Percentiles rank a stretch among this genome's conserved stretches.
These are phyloP conservation scores for Aspergillus transmontanensis DNA, from an alignment of 2,329 filamentous ascomycete genomes.

Conservation along the genomic window DNA sequence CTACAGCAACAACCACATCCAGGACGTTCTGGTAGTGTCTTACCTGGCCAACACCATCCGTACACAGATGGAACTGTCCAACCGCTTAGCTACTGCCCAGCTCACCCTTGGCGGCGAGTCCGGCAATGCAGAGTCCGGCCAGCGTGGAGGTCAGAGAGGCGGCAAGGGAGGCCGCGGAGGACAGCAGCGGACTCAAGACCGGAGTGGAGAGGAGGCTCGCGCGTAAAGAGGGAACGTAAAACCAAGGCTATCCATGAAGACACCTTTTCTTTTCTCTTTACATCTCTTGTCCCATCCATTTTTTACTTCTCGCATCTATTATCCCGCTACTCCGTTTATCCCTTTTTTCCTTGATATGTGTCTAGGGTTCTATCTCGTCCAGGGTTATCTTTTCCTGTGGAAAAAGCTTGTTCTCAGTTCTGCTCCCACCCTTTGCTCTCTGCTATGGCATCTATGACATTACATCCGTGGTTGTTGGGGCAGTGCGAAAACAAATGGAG, in stretches of 20 bases:
- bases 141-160: conserved; percentile 40
- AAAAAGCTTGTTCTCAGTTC: conserved; percentile 14
- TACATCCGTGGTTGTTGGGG: conserved; percentile 6
- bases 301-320: conserved; percentile 16
- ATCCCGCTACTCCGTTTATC: conserved; percentile 10
- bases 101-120: conserved; percentile 59
- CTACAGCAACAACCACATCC: conserved; percentile 91
- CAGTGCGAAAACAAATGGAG: conserved; percentile 8
- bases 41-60: conserved; percentile 98
- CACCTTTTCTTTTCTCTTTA: conserved; percentile 28
- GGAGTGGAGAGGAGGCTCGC: conserved; percentile 40
- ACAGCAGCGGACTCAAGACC: conserved; percentile 43
- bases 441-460: conserved; percentile 11
- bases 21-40: conserved; percentile 96
- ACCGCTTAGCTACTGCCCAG: conserved; percentile 82
- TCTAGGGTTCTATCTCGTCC: conserved; percentile 13
- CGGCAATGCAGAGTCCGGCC: conserved; percentile 37
- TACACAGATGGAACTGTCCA: conserved; percentile 97
- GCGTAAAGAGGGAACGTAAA: conserved; percentile 30
- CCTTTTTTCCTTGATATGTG: conserved; percentile 19
- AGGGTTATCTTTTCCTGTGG: conserved; percentile 19
- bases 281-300: conserved; percentile 19
- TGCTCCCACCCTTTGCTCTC: conserved; percentile 16
- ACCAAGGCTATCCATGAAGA: conserved; percentile 24
- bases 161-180: conserved; percentile 47